Base-by-base conservation (phyloP, 2,329 filamentous ascomycete species). In the Claviceps sp. region DNA sequence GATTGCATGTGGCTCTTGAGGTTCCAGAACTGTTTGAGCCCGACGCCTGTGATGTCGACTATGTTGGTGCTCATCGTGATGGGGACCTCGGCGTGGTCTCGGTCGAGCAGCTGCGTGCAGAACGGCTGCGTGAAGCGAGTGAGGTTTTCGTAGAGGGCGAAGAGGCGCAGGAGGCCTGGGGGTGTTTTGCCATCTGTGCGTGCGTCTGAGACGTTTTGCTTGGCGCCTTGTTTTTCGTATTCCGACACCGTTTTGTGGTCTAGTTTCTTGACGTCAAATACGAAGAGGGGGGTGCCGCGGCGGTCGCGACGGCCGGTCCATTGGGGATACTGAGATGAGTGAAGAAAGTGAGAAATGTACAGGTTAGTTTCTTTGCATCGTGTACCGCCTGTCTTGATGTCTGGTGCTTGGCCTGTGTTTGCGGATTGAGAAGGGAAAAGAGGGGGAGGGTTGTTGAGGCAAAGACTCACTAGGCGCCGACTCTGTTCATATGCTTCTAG, bases 11-110 rank as follows among this genome's bases (percentile, higher is more conserved):
- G 91, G 24, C 72, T 72, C 73, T 94, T 93, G 56, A 97, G 70
- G 69, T 94, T 94, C 91, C 91, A 96, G 67, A 96, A 96, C 71
- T 94, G 89, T 72, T 87, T 89, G 66, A 97, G 68, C 5, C 88
- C 88, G 26, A 96, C 90, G 14, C 84, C 83, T 16, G 82, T 85
- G 57, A 97, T 89, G 66, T 97, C 91, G 53, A 96, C 89, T 60
- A 97, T 95, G 70, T 96, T 96, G 61, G 87, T 95, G 62, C 85
- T 90, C 60, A 93, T 84, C 41, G 89, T 91, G 60, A 96, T 89
- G 6, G 91, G 91, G n/a, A 87, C 89, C 57, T 84, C 79, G 4
- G 84, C 77, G 64, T 87, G 72, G 7, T 83, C 80, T 61, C 90
- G 79, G 60, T 88, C 79, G 46, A 72, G 71, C 55, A 95, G 77